A percentile compares a stretch with the other conserved stretches of the same genome.
These are phyloP conservation scores for Corylus americana DNA, from an alignment of 306 rosid species.

Conservation along the genomic window DNA sequence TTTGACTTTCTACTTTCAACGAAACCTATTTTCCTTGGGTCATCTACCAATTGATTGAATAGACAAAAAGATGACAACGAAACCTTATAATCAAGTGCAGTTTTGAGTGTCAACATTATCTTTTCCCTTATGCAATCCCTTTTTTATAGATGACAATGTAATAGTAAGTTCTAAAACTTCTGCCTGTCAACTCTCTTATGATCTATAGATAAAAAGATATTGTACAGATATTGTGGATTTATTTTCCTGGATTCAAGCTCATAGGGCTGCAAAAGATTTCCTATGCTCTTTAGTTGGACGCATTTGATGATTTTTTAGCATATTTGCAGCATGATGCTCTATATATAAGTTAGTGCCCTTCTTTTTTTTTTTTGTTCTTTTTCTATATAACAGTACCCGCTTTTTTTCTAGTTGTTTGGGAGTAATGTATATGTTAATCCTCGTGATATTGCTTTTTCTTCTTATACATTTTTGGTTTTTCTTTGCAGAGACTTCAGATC, in stretches of 20 bases:
- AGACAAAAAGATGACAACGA: not conserved
- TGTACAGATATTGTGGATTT: not conserved
- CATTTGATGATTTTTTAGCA: not conserved
- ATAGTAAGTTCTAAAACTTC: too few species aligned
- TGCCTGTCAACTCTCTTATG: too few species aligned
- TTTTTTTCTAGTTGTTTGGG: not conserved
- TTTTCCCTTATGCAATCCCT: not conserved
- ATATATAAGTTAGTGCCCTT: not conserved
- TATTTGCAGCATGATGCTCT: not conserved
- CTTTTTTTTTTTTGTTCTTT: not conserved
- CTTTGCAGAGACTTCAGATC: constrained; percentile 66
- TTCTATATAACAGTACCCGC: too few species aligned
- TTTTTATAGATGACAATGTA: too few species aligned
- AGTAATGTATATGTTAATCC: constrained; percentile 5
- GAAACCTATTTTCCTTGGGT: not conserved
- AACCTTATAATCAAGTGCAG: not conserved
- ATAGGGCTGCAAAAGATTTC: not conserved
- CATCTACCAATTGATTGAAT: not conserved
- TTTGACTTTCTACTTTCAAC: too few species aligned
- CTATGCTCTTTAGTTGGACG: not conserved
- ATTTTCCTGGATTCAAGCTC: not conserved
- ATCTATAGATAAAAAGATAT: too few species aligned
- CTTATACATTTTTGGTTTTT: constrained; percentile 22
- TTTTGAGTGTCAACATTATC: not conserved
- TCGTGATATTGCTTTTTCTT: constrained; percentile 1